Base-by-base conservation (phyloP, 352 stramenopile species). In the Phytopythium litorale region DNA sequence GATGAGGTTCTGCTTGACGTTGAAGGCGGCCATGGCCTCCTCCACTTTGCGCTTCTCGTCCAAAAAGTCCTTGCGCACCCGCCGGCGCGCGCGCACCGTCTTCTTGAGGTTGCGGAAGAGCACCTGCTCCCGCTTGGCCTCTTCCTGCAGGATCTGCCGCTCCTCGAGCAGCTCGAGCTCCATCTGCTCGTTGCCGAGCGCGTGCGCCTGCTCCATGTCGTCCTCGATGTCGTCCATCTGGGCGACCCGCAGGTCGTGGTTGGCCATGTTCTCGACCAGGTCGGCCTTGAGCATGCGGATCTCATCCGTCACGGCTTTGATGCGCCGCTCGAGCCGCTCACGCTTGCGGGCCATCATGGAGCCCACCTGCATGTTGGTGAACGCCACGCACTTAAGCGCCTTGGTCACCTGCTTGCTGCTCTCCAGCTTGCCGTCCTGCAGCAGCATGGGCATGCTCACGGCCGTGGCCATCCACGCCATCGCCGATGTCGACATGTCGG, bases 321-420 rank as follows among this genome's bases (percentile, higher is more conserved):
- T 76, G 32, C 78, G 73, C 48, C 70, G 64, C 52, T 72, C 59
- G 32, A 88, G 60, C 23, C 78, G 78, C 53, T 79, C 73, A 61
- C 79, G 68, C 51, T 81, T 78, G 53, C 78, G 78, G 28, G 65
- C 54, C 61, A 88, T 76, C 64, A 88, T 74, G 63, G 81, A 72
- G 56, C 76, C 72, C 56, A 83, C 72, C 61, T 88, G 78, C 67
- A 80, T 82, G 66, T 76, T 82, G 61, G 73, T 82, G 60, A 75
- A 84, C 51, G 76, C 76, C 45, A 88, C 78, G 70, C 69, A 80
- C 58, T 88, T 88, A 58, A 88, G 74, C 56, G 76, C 76, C 64
- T 88, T 88, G 56, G 78, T 81, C 58, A 78, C 75, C 60, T 88
- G 78, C 71, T 84, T 83, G 60, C 73, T 78, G 21, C 66, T 74